Conservation (phyloP, 768 basidiomycete species). For the Collybiopsis confluens region DNA sequence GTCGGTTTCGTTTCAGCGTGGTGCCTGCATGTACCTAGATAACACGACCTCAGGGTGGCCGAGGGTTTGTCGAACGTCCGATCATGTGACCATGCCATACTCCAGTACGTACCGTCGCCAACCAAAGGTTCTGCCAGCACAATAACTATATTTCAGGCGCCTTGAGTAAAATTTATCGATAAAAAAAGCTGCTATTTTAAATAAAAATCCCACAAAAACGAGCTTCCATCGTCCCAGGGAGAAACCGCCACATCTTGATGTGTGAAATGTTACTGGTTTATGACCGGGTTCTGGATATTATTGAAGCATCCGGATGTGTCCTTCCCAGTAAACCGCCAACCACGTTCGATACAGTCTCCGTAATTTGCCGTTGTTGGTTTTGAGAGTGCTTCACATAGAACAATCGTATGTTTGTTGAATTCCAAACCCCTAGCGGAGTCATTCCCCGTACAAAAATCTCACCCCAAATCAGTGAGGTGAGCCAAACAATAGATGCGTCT, state of each 20-base stretch:
- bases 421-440: conserved; percentile 87
- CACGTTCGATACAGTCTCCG: conserved; percentile 76
- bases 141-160: too few species aligned
- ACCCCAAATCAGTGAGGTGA: conserved; percentile 93
- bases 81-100: too few species aligned
- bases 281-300: conserved; percentile 6
- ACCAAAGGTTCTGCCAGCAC: too few species aligned
- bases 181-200: too few species aligned
- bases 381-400: conserved; percentile 91
- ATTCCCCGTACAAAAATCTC: conserved; percentile 90
- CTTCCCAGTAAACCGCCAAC: conserved; percentile 73
- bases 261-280: too few species aligned
- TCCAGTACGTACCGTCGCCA: too few species aligned
- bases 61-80: too few species aligned
- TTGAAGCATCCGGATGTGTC: conserved; percentile 29
- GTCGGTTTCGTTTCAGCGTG: neutral
- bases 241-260: neutral
- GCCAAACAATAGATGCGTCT: conserved; percentile 86
- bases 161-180: too few species aligned
- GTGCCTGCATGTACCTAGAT: too few species aligned
- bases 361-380: conserved; percentile 62
- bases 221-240: too few species aligned
- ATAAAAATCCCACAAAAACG: too few species aligned
- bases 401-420: conserved; percentile 80
- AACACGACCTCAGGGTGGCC: too few species aligned